Base-by-base conservation (phyloP, 2,329 filamentous ascomycete genomes). In the Pseudocercospora fuligena region DNA sequence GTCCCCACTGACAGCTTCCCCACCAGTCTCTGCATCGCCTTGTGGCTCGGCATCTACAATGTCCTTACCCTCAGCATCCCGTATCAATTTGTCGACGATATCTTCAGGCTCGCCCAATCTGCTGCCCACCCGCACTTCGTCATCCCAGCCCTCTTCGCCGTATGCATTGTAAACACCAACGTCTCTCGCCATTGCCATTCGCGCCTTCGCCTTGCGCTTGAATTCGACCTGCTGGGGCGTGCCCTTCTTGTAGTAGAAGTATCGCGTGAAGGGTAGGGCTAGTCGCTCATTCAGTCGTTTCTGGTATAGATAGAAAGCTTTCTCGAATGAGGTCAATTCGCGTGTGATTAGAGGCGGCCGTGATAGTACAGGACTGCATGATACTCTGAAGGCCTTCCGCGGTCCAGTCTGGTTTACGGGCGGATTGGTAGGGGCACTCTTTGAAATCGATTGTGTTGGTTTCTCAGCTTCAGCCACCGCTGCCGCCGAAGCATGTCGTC, bases 291-390 rank as follows among this genome's bases (percentile, higher is more conserved):
- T 97, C 67, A 99, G 86, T 14, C 95, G 93, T 75, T 94, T 94
- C 83, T 99, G 95, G 83, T 99, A 99, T 79, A 99, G 93, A 85
- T 91, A 97, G 82, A 91, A 98, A 70, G 94, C 86, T 77, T 93
- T 91, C 81, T 99, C 95, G 81, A 99, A 98, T 12, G 92, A 86
- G 36, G 91, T 92, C 62, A 94, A 89, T 68, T 90, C 85, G 72
- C 92, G 90, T 27, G 95, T 98, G 75, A 99, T 85, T 66, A 96
- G 84, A 6, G 95, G 95, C 57, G 95, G 88, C 29, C 95, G 92
- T 54, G 93, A 95, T 70, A 99, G 88, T 73, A 98, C 88, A 66
- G 97, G 85, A 70, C 92, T 91, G 65, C 89, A 85, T 59, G 81
- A 79, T 65, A 85, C 70, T 33, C 77, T 77, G 73, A 84, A 84